Conservation (phyloP, 176 grass and related monocot species). For the Panicum miliaceum region DNA sequence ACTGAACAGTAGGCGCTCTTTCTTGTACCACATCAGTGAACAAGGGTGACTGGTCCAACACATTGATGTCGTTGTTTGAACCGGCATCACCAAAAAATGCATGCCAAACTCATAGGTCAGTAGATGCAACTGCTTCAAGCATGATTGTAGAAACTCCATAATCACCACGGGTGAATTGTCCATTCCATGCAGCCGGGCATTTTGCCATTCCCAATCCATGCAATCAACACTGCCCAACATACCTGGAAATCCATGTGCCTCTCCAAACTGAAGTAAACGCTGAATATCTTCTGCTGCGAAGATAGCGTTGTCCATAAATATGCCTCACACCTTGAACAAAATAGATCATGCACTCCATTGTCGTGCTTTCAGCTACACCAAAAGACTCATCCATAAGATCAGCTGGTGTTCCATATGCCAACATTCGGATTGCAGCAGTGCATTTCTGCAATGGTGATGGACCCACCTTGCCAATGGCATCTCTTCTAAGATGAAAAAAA, state of each 20-base stretch:
- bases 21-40: not conserved
- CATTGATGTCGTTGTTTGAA: not conserved
- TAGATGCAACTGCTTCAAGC: not conserved
- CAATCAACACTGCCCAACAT: not conserved
- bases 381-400: not conserved
- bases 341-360: not conserved
- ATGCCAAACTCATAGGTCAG: not conserved
- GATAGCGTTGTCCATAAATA: no score
- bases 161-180: not conserved
- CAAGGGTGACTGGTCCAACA: not conserved
- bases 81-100: not conserved
- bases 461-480: conserved; percentile 15
- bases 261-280: not conserved
- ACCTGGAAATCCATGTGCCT: not conserved
- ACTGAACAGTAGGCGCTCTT: not conserved
- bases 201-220: not conserved
- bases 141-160: not conserved
- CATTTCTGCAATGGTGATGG: not conserved
- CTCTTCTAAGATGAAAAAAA: not conserved
- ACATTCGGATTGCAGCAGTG: not conserved
- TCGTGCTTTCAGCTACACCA: not conserved
- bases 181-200: not conserved
- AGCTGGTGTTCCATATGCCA: not conserved
- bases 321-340: no score
- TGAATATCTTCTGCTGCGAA: no score